These are phyloP conservation scores for Leccinum sublutescens DNA, from an alignment of 768 basidiomycete genomes.

Conservation along the genomic window DNA sequence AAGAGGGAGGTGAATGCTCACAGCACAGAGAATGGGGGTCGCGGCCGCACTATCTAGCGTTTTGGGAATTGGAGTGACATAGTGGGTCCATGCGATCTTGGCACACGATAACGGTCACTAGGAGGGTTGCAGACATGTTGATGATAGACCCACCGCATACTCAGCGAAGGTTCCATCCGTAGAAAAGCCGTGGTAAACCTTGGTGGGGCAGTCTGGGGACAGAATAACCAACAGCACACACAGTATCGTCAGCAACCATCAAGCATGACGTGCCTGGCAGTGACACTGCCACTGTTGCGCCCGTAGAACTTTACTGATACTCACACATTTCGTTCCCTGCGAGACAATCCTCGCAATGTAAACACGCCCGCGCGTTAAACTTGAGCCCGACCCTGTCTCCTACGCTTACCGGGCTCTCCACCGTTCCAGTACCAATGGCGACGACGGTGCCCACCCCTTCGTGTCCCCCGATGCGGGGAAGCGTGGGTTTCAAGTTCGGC, in stretches of 20 bases:
- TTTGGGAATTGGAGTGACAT: constrained; percentile 47
- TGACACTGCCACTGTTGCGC: not conserved
- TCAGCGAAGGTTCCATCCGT: constrained; percentile 46
- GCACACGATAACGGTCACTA: not conserved
- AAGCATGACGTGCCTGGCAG: not conserved
- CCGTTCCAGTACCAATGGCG: constrained; percentile 39
- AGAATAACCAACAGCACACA: not conserved
- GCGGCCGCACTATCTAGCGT: constrained; percentile 39
- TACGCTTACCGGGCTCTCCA: constrained; percentile 30
- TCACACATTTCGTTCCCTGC: constrained; percentile 34
- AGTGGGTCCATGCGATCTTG: constrained; percentile 34
- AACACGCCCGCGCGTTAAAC: constrained; percentile 40
- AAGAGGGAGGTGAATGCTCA: constrained; percentile 6
- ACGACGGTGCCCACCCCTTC: constrained; percentile 48
- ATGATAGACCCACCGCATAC: constrained; percentile 32
- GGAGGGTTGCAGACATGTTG: not conserved
- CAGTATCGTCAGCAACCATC: not conserved
- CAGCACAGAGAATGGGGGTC: constrained; percentile 45
- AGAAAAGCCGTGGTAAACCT: constrained; percentile 32
- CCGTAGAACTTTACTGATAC: not conserved
- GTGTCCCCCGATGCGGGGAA: constrained; percentile 42
- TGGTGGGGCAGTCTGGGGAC: constrained; percentile 14
- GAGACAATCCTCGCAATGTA: constrained; percentile 41
- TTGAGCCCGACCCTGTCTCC: constrained; percentile 46
- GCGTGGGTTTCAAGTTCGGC: constrained; percentile 13